Conservation (phyloP, 768 basidiomycete genomes). For the Macrocybe gigantea region DNA sequence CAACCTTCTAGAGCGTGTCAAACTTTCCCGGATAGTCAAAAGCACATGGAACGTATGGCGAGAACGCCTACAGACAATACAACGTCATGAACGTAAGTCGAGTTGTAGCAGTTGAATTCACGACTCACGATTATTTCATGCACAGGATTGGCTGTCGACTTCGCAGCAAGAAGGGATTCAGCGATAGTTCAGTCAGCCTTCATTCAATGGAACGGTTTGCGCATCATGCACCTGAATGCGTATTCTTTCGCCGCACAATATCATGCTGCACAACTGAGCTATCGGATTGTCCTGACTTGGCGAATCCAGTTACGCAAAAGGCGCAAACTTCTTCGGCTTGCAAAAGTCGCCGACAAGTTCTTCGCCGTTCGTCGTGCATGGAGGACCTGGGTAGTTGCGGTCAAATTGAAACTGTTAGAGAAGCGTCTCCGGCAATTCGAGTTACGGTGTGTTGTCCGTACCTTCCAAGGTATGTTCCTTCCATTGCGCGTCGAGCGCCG, state of each 20-base stretch:
- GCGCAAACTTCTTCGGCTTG: constrained; percentile 45
- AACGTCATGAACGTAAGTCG: constrained; percentile 39
- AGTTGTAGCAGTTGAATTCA: background rate
- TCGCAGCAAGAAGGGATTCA: constrained; percentile 39
- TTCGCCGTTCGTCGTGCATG: constrained; percentile 44
- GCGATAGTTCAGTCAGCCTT: constrained; percentile 28
- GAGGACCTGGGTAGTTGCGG: constrained; percentile 40
- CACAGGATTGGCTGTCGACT: constrained; percentile 45
- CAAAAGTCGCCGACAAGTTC: constrained; percentile 46
- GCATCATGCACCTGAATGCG: constrained; percentile 40
- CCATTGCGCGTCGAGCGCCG: background rate
- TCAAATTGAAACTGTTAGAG: constrained; percentile 38
- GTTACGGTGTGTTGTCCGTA: constrained; percentile 20
- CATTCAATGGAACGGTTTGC: constrained; percentile 39
- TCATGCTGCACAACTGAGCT: constrained; percentile 33
- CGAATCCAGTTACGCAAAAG: constrained; percentile 44
- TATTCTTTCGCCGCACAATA: constrained; percentile 43
- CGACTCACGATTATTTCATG: constrained; percentile 2
- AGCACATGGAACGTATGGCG: constrained; percentile 47
- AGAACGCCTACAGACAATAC: constrained; percentile 31
- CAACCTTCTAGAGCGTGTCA: constrained; percentile 48
- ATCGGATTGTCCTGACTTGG: constrained; percentile 46
- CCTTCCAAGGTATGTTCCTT: constrained; percentile 11
- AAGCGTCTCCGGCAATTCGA: constrained; percentile 40
- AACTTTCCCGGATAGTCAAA: constrained; percentile 37